Evolutionary conservation across 2,329 filamentous ascomycete species (phyloP), one percentile per base, ranked within the genome.

Genomic region (Fusarium sp.): DNA sequence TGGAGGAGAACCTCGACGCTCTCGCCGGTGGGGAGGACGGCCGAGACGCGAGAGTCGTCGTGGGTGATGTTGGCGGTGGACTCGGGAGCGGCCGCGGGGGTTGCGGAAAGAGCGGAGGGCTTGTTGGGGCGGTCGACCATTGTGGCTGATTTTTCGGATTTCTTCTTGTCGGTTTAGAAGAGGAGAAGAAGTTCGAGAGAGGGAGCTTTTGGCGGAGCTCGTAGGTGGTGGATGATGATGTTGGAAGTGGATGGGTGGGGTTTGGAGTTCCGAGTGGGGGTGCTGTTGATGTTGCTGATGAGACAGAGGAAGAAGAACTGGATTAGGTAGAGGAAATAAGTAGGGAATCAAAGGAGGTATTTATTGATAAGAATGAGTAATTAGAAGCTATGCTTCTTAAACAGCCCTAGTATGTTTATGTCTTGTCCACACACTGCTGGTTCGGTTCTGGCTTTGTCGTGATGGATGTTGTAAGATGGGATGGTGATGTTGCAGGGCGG

Each of bases 51-150:
- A 69, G 89, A 89, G 83, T 91, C 91, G 80, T 91, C 90, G 78
- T 93, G 89, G 31, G 91, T 89, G 79, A 95, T 91, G 81, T 90
- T 90, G 79, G 98, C 93, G 74, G 92, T 90, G 37, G 96, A 84
- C 80, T 91, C 93, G 57, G 95, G 93, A 18, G 94, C 91, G 18
- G 92, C 88, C 62, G 91, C 91, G 9, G 93, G 92, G 9, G 93
- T 92, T 72, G 94, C 88, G 63, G 93, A 90, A 79, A 96, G 90
- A 42, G 93, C 92, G 62, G 91, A 88, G 66, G 94, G 94, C 82
- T 94, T 96, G 85, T 97, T 94, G 76, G 92, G 90, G 82, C 95
- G 92, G 81, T 97, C 94, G 84, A 97, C 93, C 90, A 93, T 93
- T 66, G 52, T 76, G 66, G 62, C 63, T 3, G 16, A 45, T 31